Percentiles rank a stretch among this genome's conserved stretches.
These are phyloP conservation scores for Arthrobotrys megalospora DNA, from an alignment of 2,329 filamentous ascomycete genomes.

Conservation along the genomic window DNA sequence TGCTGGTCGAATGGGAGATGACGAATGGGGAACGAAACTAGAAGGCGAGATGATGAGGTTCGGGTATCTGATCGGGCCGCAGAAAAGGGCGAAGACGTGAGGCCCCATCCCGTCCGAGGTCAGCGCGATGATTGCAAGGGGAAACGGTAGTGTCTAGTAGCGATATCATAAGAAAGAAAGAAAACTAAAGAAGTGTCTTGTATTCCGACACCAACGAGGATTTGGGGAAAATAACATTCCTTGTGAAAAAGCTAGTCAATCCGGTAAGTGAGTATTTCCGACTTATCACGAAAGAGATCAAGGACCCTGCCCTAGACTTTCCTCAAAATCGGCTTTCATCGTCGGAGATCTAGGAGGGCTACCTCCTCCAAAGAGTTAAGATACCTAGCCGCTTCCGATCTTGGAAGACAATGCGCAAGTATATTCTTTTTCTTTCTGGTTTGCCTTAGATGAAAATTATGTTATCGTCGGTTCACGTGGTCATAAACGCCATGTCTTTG, in stretches of 20 bases:
- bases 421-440: slow-evolving; percentile 5
- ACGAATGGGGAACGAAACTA: slow-evolving; percentile 39
- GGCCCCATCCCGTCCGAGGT: slow-evolving; percentile 18
- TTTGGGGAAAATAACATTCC: background rate
- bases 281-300: slow-evolving; percentile 49
- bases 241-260: slow-evolving; percentile 39
- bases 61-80: slow-evolving; percentile 58
- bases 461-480: slow-evolving; percentile 52
- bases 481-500: slow-evolving; percentile 52
- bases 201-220: slow-evolving; percentile 18
- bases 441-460: slow-evolving; percentile 21
- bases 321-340: slow-evolving; percentile 38
- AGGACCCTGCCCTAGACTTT: slow-evolving; percentile 22
- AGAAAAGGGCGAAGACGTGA: slow-evolving; percentile 8
- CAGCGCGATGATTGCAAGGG: slow-evolving; percentile 21
- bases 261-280: slow-evolving; percentile 49
- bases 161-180: slow-evolving; percentile 5
- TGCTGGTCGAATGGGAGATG: slow-evolving; percentile 18
- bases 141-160: slow-evolving; percentile 6
- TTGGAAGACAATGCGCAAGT: background rate
- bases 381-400: slow-evolving; percentile 45
- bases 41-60: slow-evolving; percentile 41
- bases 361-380: slow-evolving; percentile 35
- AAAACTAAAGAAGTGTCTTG: background rate
- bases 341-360: slow-evolving; percentile 28